Evolutionary conservation across 352 stramenopile species (phyloP), one percentile per base, ranked within the genome.

Genomic region (Phytophthora ohioensis): DNA sequence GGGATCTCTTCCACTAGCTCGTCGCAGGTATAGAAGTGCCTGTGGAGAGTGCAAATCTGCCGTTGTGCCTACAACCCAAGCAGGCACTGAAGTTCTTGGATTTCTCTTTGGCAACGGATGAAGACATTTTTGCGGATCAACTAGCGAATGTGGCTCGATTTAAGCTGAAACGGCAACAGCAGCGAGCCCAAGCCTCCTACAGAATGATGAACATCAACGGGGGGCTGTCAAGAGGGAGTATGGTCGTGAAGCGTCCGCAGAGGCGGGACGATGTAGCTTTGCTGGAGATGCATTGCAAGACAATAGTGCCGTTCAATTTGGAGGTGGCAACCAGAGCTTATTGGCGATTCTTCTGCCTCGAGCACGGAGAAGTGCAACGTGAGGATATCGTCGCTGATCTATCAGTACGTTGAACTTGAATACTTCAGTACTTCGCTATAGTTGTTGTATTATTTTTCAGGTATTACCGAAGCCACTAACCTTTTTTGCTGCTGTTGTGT

Each of bases 281-380:
- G 5, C 12, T 74, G 21, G 61, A 75, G 12, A 10, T 61, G 38
- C 67, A 65, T 30, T 69, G 51, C 43, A 34, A 41, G 2, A 62
- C 56, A 36, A 62, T 21, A 6, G 47, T 75, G 27, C 67, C 67
- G 13, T 75, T 75, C 36, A 47, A 51, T 5, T 39, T 75, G 34
- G 53, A 54, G 10, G 67, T 75, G 8, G 48, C 67, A n/a, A 36
- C 48, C 3, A 46, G 45, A 53, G 67, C 67, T 1, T 74, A 70
- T 53, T 70, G 67, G 67, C 9, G 47, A 53, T 52, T 75, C 11
- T 66, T 69, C n/a, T 45, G 42, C 4, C 7, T 64, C 17, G 54
- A 69, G 10, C 53, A 69, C 34, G 61, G 67, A 11, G 21, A 53
- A 5, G 9, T 30, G 9, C 34, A 13, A 11, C 3, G 15, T 9